Percentiles rank a stretch among this genome's conserved stretches.
These are phyloP conservation scores for Suillus paluster DNA, from an alignment of 768 basidiomycete species.

Conservation along the genomic window DNA sequence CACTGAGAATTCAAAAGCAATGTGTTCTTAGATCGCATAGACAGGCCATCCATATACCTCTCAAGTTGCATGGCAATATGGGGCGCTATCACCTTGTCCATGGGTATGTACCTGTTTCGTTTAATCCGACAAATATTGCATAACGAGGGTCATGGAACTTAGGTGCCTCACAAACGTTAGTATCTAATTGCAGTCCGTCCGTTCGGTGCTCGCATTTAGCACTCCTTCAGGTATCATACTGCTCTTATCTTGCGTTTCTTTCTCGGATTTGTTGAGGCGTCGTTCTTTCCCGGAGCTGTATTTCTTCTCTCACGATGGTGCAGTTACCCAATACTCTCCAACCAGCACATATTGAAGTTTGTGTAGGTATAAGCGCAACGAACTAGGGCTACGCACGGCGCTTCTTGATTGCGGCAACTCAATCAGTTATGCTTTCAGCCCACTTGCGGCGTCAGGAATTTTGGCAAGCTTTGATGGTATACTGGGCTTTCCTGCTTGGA, in stretches of 20 bases:
- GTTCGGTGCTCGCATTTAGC: conserved; percentile 8
- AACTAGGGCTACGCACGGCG: conserved; percentile 71
- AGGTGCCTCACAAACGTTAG: conserved; percentile 42
- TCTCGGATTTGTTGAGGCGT: conserved; percentile 66
- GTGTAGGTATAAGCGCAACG: conserved; percentile 42
- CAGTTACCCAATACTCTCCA: conserved; percentile 8
- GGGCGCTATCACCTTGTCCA: conserved; percentile 61
- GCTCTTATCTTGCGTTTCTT: conserved; percentile 72
- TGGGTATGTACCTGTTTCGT: conserved; percentile 38
- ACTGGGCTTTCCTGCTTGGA: conserved; percentile 71
- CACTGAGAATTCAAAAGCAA: conserved; percentile 47
- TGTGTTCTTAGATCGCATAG: conserved; percentile 66
- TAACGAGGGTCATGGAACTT: neutral
- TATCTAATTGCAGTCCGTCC: conserved; percentile 5
- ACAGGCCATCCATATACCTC: conserved; percentile 67
- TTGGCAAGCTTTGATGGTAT: conserved; percentile 69
- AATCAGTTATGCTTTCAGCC: conserved; percentile 80
- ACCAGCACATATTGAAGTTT: neutral
- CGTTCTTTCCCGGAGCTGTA: conserved; percentile 66
- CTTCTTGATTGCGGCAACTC: conserved; percentile 70
- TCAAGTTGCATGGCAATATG: conserved; percentile 70
- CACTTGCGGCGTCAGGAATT: conserved; percentile 75
- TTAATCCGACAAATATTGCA: conserved; percentile 10
- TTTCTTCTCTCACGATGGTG: conserved; percentile 69
- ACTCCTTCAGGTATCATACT: conserved; percentile 51